These are phyloP conservation scores for Capronia epimyces DNA, from an alignment of 2,329 filamentous ascomycete genomes.

Conservation along the genomic window DNA sequence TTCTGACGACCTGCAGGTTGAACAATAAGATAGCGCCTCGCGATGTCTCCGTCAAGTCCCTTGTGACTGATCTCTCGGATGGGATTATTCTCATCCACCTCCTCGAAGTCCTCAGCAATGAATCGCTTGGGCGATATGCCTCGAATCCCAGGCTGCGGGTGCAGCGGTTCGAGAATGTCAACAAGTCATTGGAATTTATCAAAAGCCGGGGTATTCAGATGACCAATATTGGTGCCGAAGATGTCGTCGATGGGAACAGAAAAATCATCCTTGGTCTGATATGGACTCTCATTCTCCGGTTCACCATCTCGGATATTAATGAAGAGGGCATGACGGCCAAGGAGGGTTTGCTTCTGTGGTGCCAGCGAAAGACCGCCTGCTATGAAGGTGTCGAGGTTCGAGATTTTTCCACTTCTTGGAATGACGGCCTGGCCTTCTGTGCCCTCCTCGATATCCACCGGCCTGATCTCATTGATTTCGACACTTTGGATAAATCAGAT, in stretches of 20 bases:
- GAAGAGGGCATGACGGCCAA: constrained; percentile 97
- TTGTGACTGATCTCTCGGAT: constrained; percentile 85
- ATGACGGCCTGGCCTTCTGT: constrained; percentile 93
- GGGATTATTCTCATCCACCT: constrained; percentile 95
- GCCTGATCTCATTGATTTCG: constrained; percentile 94
- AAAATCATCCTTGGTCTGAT: constrained; percentile 97
- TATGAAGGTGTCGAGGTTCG: constrained; percentile 95
- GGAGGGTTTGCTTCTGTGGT: constrained; percentile 91
- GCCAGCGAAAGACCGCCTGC: constrained; percentile 95
- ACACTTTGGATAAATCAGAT: constrained; percentile 86
- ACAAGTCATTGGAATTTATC: constrained; percentile 89
- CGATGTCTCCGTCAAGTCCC: constrained; percentile 73
- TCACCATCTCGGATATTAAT: constrained; percentile 98
- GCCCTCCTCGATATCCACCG: constrained; percentile 94
- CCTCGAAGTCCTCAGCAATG: constrained; percentile 88
- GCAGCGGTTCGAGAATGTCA: constrained; percentile 96
- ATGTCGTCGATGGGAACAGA: constrained; percentile 94
- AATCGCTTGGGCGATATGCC: constrained; percentile 93
- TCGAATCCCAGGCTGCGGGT: constrained; percentile 93
- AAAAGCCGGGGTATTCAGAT: constrained; percentile 87
- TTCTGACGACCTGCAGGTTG: constrained; percentile 55
- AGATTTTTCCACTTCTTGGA: constrained; percentile 95
- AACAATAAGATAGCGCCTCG: constrained; percentile 87
- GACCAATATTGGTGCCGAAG: constrained; percentile 97
- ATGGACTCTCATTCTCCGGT: constrained; percentile 95